Evolutionary conservation across 1,139 yeast species (phyloP).

Genomic region (Dujonia santamariae): DNA sequence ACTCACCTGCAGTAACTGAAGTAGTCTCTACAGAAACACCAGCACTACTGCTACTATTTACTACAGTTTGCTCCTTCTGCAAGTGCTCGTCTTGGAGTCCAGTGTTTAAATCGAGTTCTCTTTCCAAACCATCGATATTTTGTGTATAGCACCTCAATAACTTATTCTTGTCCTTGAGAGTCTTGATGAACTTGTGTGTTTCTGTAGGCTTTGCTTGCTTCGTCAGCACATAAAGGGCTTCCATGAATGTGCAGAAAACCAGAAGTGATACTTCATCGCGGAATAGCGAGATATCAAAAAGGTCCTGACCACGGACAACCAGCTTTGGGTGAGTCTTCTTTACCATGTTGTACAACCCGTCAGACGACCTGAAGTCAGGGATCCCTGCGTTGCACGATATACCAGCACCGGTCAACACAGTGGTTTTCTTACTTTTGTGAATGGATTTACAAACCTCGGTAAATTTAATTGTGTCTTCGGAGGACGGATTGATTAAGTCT

Average conservation of each 20-base stretch:
- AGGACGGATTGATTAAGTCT: conserved; percentile 20
- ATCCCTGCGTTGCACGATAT: conserved; percentile 95
- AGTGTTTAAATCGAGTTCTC: conserved; percentile 39
- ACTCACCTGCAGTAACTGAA: conserved; percentile 17
- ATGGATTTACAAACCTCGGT: conserved; percentile 42
- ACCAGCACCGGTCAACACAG: conserved; percentile 88
- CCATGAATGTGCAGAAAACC: conserved; percentile 81
- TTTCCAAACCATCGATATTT: conserved; percentile 56
- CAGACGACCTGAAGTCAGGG: conserved; percentile 85
- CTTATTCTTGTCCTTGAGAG: conserved; percentile 61
- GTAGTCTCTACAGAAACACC: conserved; percentile 5
- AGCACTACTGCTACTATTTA: too few species aligned
- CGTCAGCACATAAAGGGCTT: conserved; percentile 62
- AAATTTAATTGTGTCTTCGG: conserved; percentile 29
- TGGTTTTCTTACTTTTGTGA: conserved; percentile 47
- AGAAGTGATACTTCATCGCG: conserved; percentile 60
- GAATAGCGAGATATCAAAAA: conserved; percentile 83
- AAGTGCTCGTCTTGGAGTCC: conserved; percentile 37
- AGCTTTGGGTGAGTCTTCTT: conserved; percentile 60
- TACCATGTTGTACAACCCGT: conserved; percentile 78
- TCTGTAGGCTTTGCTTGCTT: conserved; percentile 72
- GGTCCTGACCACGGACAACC: conserved; percentile 77
- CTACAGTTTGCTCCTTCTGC: neutral
- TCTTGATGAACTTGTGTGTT: conserved; percentile 75
- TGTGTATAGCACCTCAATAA: conserved; percentile 83